Evolutionary conservation across 768 basidiomycete species (phyloP).

Genomic region (Termitomyces sp.): DNA sequence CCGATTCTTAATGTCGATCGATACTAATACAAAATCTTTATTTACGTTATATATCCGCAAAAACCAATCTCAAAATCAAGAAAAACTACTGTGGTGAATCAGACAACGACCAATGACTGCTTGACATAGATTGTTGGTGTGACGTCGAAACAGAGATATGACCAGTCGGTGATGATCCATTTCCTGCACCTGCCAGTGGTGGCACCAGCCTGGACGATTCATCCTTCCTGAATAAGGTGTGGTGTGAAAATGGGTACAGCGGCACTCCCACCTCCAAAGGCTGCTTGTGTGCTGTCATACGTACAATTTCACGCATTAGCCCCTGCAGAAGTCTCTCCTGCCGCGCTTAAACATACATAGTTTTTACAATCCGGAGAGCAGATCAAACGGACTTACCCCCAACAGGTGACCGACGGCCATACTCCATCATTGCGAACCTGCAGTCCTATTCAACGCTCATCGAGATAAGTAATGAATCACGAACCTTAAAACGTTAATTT

Average conservation of each 20-base stretch:
- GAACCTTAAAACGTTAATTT: conserved; percentile 79
- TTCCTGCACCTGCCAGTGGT: conserved; percentile 33
- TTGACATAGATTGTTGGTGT: conserved; percentile 9
- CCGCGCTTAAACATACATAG: conserved; percentile 45
- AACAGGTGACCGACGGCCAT: conserved; percentile 74
- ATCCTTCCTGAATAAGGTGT: conserved; percentile 52
- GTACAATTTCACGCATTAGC: conserved; percentile 79
- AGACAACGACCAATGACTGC: conserved; percentile 19
- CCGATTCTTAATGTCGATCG: conserved; percentile 1
- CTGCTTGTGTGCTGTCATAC: conserved; percentile 74
- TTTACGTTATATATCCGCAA: neutral
- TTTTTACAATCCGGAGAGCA: conserved; percentile 2
- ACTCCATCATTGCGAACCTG: conserved; percentile 81
- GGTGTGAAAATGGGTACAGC: conserved; percentile 75
- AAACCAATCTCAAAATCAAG: neutral
- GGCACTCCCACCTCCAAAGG: conserved; percentile 79
- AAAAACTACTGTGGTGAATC: conserved; percentile 11
- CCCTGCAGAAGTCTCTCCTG: conserved; percentile 81
- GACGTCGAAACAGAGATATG: conserved; percentile 8
- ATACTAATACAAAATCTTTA: neutral
- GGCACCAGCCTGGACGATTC: conserved; percentile 24
- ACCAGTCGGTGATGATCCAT: conserved; percentile 14
- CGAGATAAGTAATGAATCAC: conserved; percentile 10
- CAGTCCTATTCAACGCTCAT: neutral
- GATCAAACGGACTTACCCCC: conserved; percentile 51